Conservation (phyloP, 1,284 basidiomycete genomes). For the Tremellales sp. region DNA sequence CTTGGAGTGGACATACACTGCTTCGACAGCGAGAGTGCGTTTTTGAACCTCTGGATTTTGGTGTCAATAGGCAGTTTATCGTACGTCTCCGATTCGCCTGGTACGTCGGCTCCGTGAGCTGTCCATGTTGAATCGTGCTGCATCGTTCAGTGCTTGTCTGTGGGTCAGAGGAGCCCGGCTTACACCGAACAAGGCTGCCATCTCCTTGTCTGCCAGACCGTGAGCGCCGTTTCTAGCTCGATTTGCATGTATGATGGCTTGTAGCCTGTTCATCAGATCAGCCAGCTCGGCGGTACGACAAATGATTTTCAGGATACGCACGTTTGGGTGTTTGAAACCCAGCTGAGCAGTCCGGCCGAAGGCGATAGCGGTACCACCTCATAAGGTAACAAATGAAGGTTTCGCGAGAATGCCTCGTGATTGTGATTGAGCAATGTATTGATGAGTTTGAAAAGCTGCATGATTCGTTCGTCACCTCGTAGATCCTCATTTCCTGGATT, state of each 20-base stretch:
- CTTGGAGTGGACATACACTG: slow-evolving; percentile 22
- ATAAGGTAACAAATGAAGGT: slow-evolving; percentile 39
- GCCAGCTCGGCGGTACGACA: not conserved
- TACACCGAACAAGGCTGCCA: slow-evolving; percentile 39
- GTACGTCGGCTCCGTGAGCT: slow-evolving; percentile 20
- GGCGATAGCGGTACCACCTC: slow-evolving; percentile 39
- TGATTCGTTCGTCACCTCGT: slow-evolving; percentile 42
- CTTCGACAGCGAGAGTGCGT: slow-evolving; percentile 34
- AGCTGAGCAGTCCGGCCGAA: slow-evolving; percentile 35
- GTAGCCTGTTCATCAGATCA: slow-evolving; percentile 17
- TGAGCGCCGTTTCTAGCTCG: slow-evolving; percentile 31
- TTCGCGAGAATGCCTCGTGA: slow-evolving; percentile 35
- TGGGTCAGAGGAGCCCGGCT: slow-evolving; percentile 17
- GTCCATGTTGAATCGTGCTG: not conserved
- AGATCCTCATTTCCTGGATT: slow-evolving; percentile 38
- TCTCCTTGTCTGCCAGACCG: slow-evolving; percentile 29
- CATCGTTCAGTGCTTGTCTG: slow-evolving; percentile 3
- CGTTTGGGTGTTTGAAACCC: slow-evolving; percentile 43
- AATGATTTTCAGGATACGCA: slow-evolving; percentile 10
- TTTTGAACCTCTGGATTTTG: slow-evolving; percentile 37
- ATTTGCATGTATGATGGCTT: slow-evolving; percentile 33
- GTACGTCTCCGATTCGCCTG: slow-evolving; percentile 33
- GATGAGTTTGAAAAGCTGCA: slow-evolving; percentile 45
- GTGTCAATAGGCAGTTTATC: slow-evolving; percentile 34
- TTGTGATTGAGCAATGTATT: slow-evolving; percentile 42